phyloP scores from a whole-genome alignment of 2,329 filamentous ascomycete species.

The Tolypocladium inflatum region DNA sequence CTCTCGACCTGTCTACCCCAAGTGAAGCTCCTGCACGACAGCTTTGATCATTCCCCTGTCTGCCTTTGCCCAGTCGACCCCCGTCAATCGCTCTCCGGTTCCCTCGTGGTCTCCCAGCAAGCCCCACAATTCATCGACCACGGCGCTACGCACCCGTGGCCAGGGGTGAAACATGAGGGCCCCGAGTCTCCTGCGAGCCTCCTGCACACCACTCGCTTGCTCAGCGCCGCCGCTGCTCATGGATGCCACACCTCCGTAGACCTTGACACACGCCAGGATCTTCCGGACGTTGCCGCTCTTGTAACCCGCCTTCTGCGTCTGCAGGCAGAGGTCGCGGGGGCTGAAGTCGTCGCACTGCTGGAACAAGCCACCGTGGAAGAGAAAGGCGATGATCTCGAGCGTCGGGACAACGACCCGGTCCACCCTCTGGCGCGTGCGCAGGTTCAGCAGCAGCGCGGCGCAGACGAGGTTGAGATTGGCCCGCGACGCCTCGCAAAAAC shows the following conservation, averaged over 20 bases:
- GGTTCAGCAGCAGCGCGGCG: constrained; percentile 41
- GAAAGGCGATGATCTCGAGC: constrained; percentile 67
- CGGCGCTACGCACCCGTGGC: constrained; percentile 56
- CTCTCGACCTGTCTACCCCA: neutral
- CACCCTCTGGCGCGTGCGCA: constrained; percentile 42
- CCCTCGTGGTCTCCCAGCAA: constrained; percentile 22
- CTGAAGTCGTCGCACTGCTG: constrained; percentile 28
- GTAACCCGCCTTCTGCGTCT: constrained; percentile 70
- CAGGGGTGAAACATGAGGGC: constrained; percentile 74
- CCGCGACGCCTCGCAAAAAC: constrained; percentile 35
- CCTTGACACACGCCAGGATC: constrained; percentile 67
- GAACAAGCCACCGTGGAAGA: constrained; percentile 55
- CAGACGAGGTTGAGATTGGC: constrained; percentile 35
- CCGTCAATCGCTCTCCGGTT: constrained; percentile 29
- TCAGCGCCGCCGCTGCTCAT: constrained; percentile 10
- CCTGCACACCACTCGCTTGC: constrained; percentile 22
- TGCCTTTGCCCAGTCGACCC: constrained; percentile 50
- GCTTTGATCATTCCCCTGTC: constrained; percentile 34
- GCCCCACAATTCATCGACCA: constrained; percentile 52
- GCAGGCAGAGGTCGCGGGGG: constrained; percentile 52
- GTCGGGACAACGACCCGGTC: constrained; percentile 68
- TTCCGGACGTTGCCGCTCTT: constrained; percentile 77
- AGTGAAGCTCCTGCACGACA: constrained; percentile 28
- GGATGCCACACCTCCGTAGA: constrained; percentile 62
- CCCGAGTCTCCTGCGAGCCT: constrained; percentile 58